Percentiles rank a stretch among this genome's conserved stretches.
These are phyloP conservation scores for Peronospora tabacina DNA, from an alignment of 352 stramenopile genomes.

Conservation along the genomic window DNA sequence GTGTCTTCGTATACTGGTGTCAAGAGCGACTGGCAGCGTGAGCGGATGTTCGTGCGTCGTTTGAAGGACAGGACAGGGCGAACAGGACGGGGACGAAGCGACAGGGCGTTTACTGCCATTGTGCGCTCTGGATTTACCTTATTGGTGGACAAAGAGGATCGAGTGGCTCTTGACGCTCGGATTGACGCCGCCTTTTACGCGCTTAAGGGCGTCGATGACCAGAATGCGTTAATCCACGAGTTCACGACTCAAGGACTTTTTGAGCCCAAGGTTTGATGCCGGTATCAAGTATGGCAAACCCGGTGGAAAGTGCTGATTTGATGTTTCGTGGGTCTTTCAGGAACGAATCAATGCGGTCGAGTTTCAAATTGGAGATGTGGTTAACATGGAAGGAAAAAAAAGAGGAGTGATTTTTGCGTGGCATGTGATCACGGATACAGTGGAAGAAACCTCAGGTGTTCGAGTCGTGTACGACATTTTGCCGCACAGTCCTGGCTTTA, in stretches of 20 bases:
- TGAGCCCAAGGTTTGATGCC: constrained; percentile 32
- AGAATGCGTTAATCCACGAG: constrained; percentile 55
- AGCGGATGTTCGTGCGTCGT: constrained; percentile 48
- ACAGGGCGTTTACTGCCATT: constrained; percentile 30
- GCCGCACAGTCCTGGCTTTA: constrained; percentile 43
- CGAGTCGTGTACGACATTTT: constrained; percentile 66
- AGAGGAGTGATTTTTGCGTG: constrained; percentile 59
- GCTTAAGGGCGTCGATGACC: constrained; percentile 53
- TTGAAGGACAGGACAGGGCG: constrained; percentile 45
- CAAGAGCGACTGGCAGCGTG: constrained; percentile 66
- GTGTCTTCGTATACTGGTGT: constrained; percentile 57
- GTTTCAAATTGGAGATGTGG: constrained; percentile 63
- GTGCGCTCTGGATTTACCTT: constrained; percentile 47
- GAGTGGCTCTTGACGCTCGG: constrained; percentile 27
- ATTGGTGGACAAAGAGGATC: constrained; percentile 26
- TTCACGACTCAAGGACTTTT: constrained; percentile 44
- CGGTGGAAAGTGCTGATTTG: neutral
- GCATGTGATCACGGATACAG: constrained; percentile 27
- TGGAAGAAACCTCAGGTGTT: constrained; percentile 30
- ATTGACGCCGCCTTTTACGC: constrained; percentile 58
- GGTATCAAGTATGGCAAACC: constrained; percentile 8
- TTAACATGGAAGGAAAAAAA: constrained; percentile 46
- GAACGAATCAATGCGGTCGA: constrained; percentile 39
- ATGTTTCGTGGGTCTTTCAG: constrained; percentile 18
- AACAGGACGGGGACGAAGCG: constrained; percentile 19